Conservation (phyloP, 2,329 filamentous ascomycete genomes). For the Metarhizium rileyi region DNA sequence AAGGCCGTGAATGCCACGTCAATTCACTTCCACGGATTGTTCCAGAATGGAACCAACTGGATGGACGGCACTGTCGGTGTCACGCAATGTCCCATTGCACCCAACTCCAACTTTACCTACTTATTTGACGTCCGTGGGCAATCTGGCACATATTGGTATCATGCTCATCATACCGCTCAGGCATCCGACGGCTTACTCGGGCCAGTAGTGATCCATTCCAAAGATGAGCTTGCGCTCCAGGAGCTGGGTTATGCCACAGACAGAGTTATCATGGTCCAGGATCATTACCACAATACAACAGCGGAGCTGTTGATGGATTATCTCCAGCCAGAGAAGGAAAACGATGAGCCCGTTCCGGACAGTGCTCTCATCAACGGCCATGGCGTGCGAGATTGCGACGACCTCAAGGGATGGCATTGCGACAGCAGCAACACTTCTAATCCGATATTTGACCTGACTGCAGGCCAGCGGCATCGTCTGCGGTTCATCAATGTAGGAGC, state of each 20-base stretch:
- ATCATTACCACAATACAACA: slow-evolving; percentile 59
- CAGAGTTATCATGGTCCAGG: slow-evolving; percentile 56
- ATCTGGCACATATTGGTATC: slow-evolving; percentile 47
- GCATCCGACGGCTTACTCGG: slow-evolving; percentile 61
- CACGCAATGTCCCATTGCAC: slow-evolving; percentile 57
- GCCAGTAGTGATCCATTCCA: slow-evolving; percentile 55
- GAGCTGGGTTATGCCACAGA: slow-evolving; percentile 32
- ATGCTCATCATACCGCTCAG: slow-evolving; percentile 55
- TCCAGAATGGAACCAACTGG: slow-evolving; percentile 62
- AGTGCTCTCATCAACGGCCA: slow-evolving; percentile 53
- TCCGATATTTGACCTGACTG: slow-evolving; percentile 36
- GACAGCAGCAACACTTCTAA: slow-evolving; percentile 28
- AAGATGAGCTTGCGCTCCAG: slow-evolving; percentile 26
- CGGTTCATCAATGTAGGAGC: slow-evolving; percentile 62
- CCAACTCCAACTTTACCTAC: slow-evolving; percentile 54
- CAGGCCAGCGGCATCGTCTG: slow-evolving; percentile 51
- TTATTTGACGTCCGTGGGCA: slow-evolving; percentile 51
- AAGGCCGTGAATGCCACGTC: slow-evolving; percentile 54
- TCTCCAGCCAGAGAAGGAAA: slow-evolving; percentile 42
- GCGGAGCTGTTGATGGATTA: slow-evolving; percentile 42
- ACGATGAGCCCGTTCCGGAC: slow-evolving; percentile 57
- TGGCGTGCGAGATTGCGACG: slow-evolving; percentile 22
- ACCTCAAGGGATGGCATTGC: slow-evolving; percentile 32
- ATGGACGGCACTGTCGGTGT: slow-evolving; percentile 66
- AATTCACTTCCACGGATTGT: slow-evolving; percentile 71